Conservation (phyloP, 2,329 filamentous ascomycete species). For the Cladosporium colombiae region DNA sequence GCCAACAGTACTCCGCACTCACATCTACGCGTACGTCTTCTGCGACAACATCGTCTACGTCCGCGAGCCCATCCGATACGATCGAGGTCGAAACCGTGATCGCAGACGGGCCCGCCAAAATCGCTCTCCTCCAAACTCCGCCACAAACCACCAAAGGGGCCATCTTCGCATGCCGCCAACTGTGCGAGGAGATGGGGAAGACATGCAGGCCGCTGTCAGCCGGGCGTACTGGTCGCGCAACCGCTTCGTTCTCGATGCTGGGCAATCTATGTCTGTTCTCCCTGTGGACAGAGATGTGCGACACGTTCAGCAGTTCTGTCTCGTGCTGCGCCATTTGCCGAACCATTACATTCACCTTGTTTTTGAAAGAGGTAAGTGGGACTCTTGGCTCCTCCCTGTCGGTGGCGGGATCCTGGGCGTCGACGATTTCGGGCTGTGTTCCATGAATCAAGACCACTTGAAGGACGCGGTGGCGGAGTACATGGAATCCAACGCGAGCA, state of each 20-base stretch:
- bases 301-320: background rate
- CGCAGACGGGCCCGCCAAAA: background rate
- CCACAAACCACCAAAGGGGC: no score
- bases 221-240: background rate
- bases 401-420: background rate
- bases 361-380: background rate
- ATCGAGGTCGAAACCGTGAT: background rate
- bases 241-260: background rate
- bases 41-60: background rate
- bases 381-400: background rate
- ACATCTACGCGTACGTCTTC: background rate
- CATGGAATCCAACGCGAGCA: background rate
- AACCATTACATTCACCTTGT: background rate
- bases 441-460: background rate
- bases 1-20: background rate
- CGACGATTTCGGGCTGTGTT: background rate
- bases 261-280: background rate
- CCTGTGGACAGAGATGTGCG: background rate
- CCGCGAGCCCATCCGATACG: background rate
- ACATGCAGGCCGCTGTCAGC: background rate
- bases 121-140: no score
- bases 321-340: background rate
- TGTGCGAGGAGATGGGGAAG: background rate
- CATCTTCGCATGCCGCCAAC: conserved; percentile 4
- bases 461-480: background rate